Percentiles rank a stretch among this genome's conserved stretches.
Evolutionary conservation across 2,329 filamentous ascomycete genomes (phyloP).

Genomic region (Microthyrium microscopicum): DNA sequence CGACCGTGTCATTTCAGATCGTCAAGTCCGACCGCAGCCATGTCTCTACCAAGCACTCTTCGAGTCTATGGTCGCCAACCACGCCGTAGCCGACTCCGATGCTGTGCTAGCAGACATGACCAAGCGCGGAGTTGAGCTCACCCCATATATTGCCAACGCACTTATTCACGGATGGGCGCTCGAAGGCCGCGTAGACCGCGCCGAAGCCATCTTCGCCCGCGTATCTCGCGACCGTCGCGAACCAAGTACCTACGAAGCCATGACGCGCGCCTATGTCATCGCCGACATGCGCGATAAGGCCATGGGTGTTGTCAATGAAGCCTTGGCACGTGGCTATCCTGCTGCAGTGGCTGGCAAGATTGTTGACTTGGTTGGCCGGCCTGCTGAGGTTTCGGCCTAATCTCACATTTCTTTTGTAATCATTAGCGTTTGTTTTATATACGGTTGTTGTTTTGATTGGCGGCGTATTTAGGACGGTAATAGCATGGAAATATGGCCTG

Average conservation of each 20-base stretch:
- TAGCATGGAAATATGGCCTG: no score
- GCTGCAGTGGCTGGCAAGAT: conserved; percentile 87
- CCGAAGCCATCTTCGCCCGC: conserved; percentile 61
- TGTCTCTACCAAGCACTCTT: conserved; percentile 95
- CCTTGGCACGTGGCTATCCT: conserved; percentile 79
- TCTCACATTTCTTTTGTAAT: no score
- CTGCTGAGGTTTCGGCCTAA: no score
- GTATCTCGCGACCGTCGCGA: conserved; percentile 67
- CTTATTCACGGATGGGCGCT: conserved; percentile 93
- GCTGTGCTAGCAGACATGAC: conserved; percentile 62
- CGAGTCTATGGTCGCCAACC: conserved; percentile 92
- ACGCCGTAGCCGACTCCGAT: conserved; percentile 56
- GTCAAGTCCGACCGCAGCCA: conserved; percentile 53
- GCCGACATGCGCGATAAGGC: conserved; percentile 66
- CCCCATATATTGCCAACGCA: conserved; percentile 95
- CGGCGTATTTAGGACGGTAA: no score
- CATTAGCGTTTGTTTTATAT: no score
- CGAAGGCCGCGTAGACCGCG: conserved; percentile 63
- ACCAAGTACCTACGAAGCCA: conserved; percentile 95
- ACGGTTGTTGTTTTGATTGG: no score
- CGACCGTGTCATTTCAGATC: conserved; percentile 56
- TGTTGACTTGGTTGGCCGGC: conserved; percentile 56
- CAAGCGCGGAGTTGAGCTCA: conserved; percentile 59
- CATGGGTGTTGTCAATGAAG: conserved; percentile 69
- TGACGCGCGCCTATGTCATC: conserved; percentile 84